phyloP scores from a whole-genome alignment of 345 rosid genomes.

The Nasturtium officinale region DNA sequence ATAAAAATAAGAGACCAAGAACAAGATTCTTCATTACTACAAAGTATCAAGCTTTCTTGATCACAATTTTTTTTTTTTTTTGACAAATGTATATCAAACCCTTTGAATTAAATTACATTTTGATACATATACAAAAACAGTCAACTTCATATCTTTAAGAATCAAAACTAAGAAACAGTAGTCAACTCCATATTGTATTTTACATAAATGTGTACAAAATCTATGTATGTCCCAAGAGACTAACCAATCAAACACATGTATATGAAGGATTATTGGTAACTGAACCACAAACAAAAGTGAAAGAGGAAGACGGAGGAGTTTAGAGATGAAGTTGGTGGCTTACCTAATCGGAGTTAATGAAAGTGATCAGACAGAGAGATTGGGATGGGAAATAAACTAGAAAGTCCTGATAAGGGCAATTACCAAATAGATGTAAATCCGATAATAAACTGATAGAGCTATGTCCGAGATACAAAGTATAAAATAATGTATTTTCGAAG shows the following conservation, averaged over 20 bases:
- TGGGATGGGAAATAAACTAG: not conserved
- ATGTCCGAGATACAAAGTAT: not conserved
- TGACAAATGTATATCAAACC: not conserved
- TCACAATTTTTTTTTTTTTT: too few species aligned
- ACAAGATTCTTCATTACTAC: not conserved
- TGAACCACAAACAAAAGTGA: not conserved
- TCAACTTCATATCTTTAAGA: not conserved
- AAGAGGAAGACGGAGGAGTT: not conserved
- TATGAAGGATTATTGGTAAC: not conserved
- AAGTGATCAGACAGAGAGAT: slow-evolving; percentile 8
- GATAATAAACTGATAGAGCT: not conserved
- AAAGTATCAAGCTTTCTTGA: slow-evolving; percentile 25
- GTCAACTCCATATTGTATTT: slow-evolving; percentile 2
- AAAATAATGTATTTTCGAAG: too few species aligned
- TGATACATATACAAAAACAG: not conserved
- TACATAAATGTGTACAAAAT: not conserved
- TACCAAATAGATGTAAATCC: not conserved
- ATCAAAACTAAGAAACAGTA: not conserved
- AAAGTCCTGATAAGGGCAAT: not conserved
- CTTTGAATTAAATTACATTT: not conserved
- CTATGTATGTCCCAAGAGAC: not conserved
- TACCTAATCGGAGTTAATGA: not conserved
- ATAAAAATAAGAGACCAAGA: slow-evolving; percentile 1
- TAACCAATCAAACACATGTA: not conserved
- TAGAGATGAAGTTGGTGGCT: slow-evolving; percentile 28